Evolutionary conservation across 495 filamentous ascomycete genomes (phyloP).

Genomic region (Xylaria intraflava): DNA sequence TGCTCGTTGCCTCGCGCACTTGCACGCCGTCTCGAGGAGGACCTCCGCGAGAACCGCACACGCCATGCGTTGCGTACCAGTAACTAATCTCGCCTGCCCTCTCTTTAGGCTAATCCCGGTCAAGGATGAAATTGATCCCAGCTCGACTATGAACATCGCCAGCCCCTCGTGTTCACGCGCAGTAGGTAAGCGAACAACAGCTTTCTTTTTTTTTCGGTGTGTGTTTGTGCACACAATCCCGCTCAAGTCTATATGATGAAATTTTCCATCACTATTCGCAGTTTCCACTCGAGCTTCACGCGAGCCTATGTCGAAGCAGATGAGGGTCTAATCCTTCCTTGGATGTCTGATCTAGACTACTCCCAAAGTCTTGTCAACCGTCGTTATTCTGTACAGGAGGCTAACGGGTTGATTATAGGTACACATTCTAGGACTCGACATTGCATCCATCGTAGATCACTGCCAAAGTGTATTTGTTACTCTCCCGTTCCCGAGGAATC

Average conservation of each 20-base stretch:
- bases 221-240: too few relatives aligned
- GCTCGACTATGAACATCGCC: not conserved
- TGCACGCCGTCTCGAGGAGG: not conserved
- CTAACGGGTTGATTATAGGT: not conserved
- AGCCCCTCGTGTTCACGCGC: not conserved
- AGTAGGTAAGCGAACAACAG: constrained; percentile 19
- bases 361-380: not conserved
- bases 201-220: constrained; percentile 7
- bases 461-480: too few relatives aligned
- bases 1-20: not conserved
- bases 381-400: not conserved
- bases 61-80: not conserved
- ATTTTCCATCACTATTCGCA: constrained; percentile 55
- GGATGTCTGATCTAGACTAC: constrained; percentile 52
- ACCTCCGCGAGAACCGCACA: not conserved
- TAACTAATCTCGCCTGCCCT: not conserved
- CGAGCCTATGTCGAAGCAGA: constrained; percentile 52
- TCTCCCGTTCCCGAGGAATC: too few relatives aligned
- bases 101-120: too few relatives aligned
- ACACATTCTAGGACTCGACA: not conserved
- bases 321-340: constrained; percentile 54
- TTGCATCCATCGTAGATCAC: too few relatives aligned
- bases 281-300: constrained; percentile 59
- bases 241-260: constrained; percentile 46
- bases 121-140: too few relatives aligned